Percentiles rank a stretch among this genome's conserved stretches.
Conservation (phyloP, 495 filamentous ascomycete genomes). For the Amorphotheca resinae region DNA sequence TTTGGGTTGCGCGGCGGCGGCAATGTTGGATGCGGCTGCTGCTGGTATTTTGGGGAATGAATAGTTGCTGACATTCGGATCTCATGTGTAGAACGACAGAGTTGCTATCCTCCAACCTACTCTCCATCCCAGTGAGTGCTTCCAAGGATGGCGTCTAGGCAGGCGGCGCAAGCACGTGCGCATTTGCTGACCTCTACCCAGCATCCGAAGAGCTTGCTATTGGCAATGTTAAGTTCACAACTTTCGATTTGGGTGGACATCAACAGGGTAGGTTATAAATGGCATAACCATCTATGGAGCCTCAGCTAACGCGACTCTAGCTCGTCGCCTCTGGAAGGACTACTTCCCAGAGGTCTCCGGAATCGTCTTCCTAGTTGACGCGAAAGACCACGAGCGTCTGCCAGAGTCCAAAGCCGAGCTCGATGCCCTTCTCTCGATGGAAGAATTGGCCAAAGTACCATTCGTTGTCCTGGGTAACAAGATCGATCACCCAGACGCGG, state of each 20-base stretch:
- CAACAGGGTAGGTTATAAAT: constrained; percentile 65
- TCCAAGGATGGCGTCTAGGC: background rate
- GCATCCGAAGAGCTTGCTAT: constrained; percentile 94
- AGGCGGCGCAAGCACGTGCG: constrained; percentile 9
- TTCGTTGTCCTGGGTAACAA: constrained; percentile 96
- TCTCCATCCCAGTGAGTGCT: constrained; percentile 66
- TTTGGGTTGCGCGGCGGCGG: background rate
- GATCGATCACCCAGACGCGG: constrained; percentile 93
- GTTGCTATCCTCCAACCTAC: constrained; percentile 88
- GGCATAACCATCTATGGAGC: background rate
- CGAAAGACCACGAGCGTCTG: constrained; percentile 90
- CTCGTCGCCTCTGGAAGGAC: constrained; percentile 94
- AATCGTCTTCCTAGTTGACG: constrained; percentile 95
- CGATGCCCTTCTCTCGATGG: constrained; percentile 86
- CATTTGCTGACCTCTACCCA: constrained; percentile 24
- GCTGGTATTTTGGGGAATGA: background rate
- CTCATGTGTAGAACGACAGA: constrained; percentile 60
- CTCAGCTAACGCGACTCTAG: constrained; percentile 32
- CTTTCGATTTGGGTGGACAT: constrained; percentile 95
- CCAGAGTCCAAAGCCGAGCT: constrained; percentile 91
- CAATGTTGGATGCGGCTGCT: background rate
- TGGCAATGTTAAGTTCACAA: constrained; percentile 92
- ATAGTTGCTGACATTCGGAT: constrained; percentile 6
- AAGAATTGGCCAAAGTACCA: constrained; percentile 83
- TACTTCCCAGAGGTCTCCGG: constrained; percentile 98